Conservation (phyloP, 2,329 filamentous ascomycete species). For the Penicillium vulpinum region DNA sequence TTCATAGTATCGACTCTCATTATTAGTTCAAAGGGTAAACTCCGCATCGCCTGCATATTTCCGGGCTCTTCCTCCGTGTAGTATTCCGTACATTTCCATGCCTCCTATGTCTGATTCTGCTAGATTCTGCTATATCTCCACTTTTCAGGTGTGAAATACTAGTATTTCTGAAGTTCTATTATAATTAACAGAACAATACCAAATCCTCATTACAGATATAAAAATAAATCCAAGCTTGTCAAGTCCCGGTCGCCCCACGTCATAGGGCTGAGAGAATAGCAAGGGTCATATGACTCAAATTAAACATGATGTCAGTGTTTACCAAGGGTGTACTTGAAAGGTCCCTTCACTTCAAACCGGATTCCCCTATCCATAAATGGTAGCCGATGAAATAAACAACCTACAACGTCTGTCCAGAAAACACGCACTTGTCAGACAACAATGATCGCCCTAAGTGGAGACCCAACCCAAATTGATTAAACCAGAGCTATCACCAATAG, state of each 20-base stretch:
- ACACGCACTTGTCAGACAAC: neutral
- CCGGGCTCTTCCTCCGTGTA: neutral
- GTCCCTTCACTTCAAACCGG: neutral
- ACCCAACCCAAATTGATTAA: neutral
- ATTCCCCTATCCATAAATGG: neutral
- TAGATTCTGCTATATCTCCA: neutral
- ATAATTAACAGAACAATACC: neutral
- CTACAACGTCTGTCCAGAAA: neutral
- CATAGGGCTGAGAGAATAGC: conserved; percentile 24
- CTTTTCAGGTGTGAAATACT: neutral
- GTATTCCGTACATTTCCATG: too few species aligned
- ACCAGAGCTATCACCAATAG: neutral
- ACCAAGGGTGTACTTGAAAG: too few species aligned
- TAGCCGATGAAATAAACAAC: neutral
- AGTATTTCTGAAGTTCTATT: neutral
- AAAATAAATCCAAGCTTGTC: neutral
- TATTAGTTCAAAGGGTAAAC: neutral
- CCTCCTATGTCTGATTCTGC: neutral
- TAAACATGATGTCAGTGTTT: conserved; percentile 2
- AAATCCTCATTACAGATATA: neutral
- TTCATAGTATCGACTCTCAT: neutral
- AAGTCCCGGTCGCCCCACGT: conserved; percentile 10
- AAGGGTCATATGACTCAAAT: conserved; percentile 3
- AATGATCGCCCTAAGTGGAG: conserved; percentile 14
- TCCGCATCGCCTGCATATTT: neutral